Evolutionary conservation across 208 protist species (phyloP).

Genomic region (Trypanosoma cruzi): DNA sequence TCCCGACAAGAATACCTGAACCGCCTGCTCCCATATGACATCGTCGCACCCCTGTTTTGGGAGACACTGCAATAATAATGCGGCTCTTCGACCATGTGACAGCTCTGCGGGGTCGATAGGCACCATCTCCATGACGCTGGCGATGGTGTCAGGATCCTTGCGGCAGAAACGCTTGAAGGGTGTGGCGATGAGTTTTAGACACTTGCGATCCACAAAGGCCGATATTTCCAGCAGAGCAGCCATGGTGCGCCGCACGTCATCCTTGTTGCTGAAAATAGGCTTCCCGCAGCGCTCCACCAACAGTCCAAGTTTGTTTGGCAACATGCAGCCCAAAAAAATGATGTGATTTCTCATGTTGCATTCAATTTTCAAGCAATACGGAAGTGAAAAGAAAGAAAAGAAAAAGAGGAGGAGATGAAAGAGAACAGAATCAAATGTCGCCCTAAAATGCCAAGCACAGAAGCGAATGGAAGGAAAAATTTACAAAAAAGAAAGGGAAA

Average conservation of each 20-base stretch:
- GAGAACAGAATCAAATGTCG: not conserved
- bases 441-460: too few species aligned
- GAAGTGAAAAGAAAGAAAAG: too few species aligned
- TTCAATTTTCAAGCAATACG: not conserved
- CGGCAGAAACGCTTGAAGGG: slow-evolving; percentile 36
- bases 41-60: slow-evolving; percentile 33
- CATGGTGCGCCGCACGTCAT: slow-evolving; percentile 43
- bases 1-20: slow-evolving; percentile 17
- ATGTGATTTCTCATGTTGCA: not conserved
- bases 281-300: slow-evolving; percentile 30
- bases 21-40: slow-evolving; percentile 34
- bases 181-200: slow-evolving; percentile 24
- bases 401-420: slow-evolving; percentile 20
- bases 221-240: slow-evolving; percentile 44
- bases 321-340: slow-evolving; percentile 12
- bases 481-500: too few species aligned
- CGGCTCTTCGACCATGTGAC: slow-evolving; percentile 28
- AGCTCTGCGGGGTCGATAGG: slow-evolving; percentile 32
- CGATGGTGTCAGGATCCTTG: slow-evolving; percentile 41
- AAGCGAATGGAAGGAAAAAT: not conserved
- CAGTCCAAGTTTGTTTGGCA: slow-evolving; percentile 14
- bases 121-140: slow-evolving; percentile 31
- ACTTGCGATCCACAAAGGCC: slow-evolving; percentile 32
- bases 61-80: slow-evolving; percentile 30
- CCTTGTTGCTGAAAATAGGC: slow-evolving; percentile 37